These are phyloP conservation scores for Suhomyces prunicola DNA, from an alignment of 805 yeast species.

Conservation along the genomic window DNA sequence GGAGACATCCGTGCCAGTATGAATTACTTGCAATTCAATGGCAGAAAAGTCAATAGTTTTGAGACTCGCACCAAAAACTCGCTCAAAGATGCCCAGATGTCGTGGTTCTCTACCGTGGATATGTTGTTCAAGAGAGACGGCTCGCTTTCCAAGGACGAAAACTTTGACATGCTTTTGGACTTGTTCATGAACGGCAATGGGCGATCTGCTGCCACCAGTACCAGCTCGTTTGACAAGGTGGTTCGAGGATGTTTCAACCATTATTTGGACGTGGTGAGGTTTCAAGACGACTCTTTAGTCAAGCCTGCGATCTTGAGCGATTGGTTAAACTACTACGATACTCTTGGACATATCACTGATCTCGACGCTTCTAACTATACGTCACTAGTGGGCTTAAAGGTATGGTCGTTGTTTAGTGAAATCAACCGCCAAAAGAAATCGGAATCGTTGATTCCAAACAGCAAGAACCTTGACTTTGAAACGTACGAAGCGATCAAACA, in stretches of 20 bases:
- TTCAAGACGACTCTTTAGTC: constrained; percentile 55
- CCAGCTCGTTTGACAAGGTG: constrained; percentile 58
- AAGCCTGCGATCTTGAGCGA: constrained; percentile 65
- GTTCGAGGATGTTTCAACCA: constrained; percentile 67
- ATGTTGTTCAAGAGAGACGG: constrained; percentile 55
- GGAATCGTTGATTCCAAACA: constrained; percentile 28
- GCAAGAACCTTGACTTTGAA: constrained; percentile 34
- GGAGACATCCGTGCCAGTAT: constrained; percentile 85
- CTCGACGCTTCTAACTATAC: constrained; percentile 53
- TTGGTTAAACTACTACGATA: constrained; percentile 74
- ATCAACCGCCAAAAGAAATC: constrained; percentile 34
- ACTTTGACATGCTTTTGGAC: constrained; percentile 46
- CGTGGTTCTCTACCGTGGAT: constrained; percentile 68
- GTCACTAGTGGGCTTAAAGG: constrained; percentile 55
- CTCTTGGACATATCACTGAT: constrained; percentile 29
- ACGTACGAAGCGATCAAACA: constrained; percentile 35
- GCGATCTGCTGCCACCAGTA: constrained; percentile 30
- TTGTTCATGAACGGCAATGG: constrained; percentile 42
- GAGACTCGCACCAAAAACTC: background rate
- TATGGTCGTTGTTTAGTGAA: constrained; percentile 64
- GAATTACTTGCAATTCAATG: constrained; percentile 72
- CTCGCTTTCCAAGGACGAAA: constrained; percentile 43
- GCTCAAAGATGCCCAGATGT: constrained; percentile 56
- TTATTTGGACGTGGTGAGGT: constrained; percentile 58
- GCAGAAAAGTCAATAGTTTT: constrained; percentile 10